A percentile compares a stretch with the other conserved stretches of the same genome.
Evolutionary conservation across 768 basidiomycete genomes (phyloP).

Genomic region (Auriscalpium orientale): DNA sequence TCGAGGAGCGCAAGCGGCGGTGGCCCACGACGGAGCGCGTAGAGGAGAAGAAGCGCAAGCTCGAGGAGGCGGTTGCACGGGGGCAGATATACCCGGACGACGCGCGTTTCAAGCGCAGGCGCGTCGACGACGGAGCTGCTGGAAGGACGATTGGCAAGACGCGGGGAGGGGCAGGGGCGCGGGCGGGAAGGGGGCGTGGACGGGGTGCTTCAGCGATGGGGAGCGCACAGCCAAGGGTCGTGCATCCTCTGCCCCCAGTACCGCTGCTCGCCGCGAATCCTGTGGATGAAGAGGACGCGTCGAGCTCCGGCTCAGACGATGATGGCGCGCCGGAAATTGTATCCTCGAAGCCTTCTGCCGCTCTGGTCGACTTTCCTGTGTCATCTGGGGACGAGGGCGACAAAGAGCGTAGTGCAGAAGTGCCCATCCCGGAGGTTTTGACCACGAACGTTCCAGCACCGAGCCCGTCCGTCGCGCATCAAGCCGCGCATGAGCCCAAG

Average conservation of each 20-base stretch:
- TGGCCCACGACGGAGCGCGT: conserved; percentile 70
- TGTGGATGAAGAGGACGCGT: not conserved
- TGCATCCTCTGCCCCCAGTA: conserved; percentile 5
- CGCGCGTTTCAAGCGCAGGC: conserved; percentile 36
- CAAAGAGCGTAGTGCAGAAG: not conserved
- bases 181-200: conserved; percentile 12
- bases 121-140: conserved; percentile 20
- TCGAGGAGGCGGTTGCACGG: conserved; percentile 70
- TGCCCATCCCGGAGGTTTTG: not conserved
- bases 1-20: conserved; percentile 78
- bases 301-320: conserved; percentile 18
- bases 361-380: conserved; percentile 7
- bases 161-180: conserved; percentile 21
- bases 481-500: conserved; percentile 3
- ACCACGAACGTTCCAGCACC: not conserved
- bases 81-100: conserved; percentile 61
- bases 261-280: conserved; percentile 15
- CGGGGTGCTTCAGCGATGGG: conserved; percentile 1
- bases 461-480: not conserved
- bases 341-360: conserved; percentile 40
- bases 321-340: conserved; percentile 47
- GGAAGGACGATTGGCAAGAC: conserved; percentile 7
- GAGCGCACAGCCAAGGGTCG: not conserved
- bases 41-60: conserved; percentile 74
- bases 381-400: not conserved